Conservation (phyloP, 2,329 filamentous ascomycete genomes). For the Sporothrix mexicana region DNA sequence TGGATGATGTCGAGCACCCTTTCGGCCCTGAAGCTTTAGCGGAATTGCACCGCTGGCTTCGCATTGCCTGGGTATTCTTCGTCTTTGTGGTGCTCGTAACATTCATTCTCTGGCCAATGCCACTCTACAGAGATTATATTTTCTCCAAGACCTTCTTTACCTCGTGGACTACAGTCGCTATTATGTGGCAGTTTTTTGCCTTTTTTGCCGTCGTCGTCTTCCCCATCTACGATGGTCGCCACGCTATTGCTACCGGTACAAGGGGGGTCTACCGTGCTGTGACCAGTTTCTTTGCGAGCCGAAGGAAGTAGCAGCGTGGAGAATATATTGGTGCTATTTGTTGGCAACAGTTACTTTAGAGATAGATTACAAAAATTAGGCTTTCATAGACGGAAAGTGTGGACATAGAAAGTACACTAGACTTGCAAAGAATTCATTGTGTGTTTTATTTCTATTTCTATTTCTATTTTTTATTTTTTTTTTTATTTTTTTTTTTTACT, state of each 20-base stretch:
- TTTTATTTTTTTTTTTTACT: too few species aligned
- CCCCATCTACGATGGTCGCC: conserved; percentile 53
- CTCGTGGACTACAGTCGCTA: conserved; percentile 52
- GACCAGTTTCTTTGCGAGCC: neutral
- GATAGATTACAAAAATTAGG: too few species aligned
- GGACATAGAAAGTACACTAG: too few species aligned
- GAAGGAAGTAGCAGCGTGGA: neutral
- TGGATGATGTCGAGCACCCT: conserved; percentile 49
- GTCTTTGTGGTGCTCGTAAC: conserved; percentile 49
- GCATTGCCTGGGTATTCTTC: conserved; percentile 32
- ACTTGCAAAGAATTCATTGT: too few species aligned
- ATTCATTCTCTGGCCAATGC: conserved; percentile 56
- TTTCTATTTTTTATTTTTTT: too few species aligned
- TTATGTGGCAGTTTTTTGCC: conserved; percentile 56
- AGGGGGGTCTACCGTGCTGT: conserved; percentile 22
- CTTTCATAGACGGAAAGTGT: too few species aligned
- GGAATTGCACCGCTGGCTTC: conserved; percentile 32
- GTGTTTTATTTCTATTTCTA: too few species aligned
- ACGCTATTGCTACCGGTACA: conserved; percentile 28
- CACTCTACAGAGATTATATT: conserved; percentile 56
- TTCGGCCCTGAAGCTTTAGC: conserved; percentile 25
- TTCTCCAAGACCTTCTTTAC: conserved; percentile 55
- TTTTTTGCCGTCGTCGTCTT: conserved; percentile 54
- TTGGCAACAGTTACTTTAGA: too few species aligned
- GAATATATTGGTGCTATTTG: too few species aligned